Base-by-base conservation (phyloP, 768 basidiomycete genomes). In the Lactarius trivialis region DNA sequence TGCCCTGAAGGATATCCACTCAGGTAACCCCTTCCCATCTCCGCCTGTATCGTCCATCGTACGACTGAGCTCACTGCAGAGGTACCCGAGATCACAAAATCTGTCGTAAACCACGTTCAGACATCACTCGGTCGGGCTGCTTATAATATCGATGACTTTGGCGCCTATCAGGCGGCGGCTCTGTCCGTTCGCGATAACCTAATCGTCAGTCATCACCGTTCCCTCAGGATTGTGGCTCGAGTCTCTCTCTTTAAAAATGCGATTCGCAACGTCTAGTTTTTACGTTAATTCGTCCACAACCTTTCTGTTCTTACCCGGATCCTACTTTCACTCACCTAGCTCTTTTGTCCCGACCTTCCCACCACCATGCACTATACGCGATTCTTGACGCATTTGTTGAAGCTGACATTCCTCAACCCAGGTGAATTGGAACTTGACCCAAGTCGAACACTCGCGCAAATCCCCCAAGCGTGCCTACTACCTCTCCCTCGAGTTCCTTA, bases 401-500 rank as follows among this genome's bases (percentile, higher is more conserved):
- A 57, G 51, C 57, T 63, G 43, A 37, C 45, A 34, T 60, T 2
- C 28, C 30, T 54, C 15, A 56, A 43, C 60, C 7, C 55, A 88
- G 86, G 74, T 89, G 68, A 91, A 92, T 73, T 93, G 90, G 91
- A 93, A 92, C 67, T 82, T 85, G 45, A 93, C 91, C 7, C 86
- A 91, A 69, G 71, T 88, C 61, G 77, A 84, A 58, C 82, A 87
- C 73, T 88, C 88, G 54, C 86, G 89, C 70, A 94, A 91, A 72
- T 78, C 84, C 39, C 92, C 91, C 28, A 94, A 95, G 70, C 81
- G 91, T 63, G 91, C 91, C 14, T 98, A 98, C 78, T 99, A 98
- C 74, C 83, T 98, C 63, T 96, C 93, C 45, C 84, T 98, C 58
- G 96, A 97, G 75, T 97, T 93, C 75, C 76, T 94, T 68, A 90